phyloP scores from a whole-genome alignment of 2,329 filamentous ascomycete species.

The Microsporum canis region DNA sequence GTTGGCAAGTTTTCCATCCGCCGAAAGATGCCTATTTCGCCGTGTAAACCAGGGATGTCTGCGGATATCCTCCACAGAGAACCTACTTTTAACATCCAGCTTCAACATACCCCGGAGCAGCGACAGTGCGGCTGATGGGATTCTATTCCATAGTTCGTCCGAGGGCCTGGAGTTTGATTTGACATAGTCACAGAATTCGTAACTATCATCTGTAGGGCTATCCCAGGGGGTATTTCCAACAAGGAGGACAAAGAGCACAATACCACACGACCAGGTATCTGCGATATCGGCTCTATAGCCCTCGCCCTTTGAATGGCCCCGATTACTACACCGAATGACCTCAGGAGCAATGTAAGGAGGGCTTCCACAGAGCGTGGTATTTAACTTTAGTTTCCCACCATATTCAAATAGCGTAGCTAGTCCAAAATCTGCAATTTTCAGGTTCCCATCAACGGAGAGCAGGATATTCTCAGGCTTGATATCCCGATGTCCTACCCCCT shows the following conservation, averaged over 20 bases:
- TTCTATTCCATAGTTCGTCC: slow-evolving; percentile 72
- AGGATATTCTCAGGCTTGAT: slow-evolving; percentile 94
- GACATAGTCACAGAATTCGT: slow-evolving; percentile 83
- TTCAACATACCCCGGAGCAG: slow-evolving; percentile 89
- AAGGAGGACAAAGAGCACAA: slow-evolving; percentile 91
- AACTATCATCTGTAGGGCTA: slow-evolving; percentile 72
- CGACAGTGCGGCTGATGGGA: slow-evolving; percentile 64
- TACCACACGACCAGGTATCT: slow-evolving; percentile 95
- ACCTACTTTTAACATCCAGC: slow-evolving; percentile 61
- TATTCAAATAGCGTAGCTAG: slow-evolving; percentile 89
- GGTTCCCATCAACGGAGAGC: slow-evolving; percentile 66
- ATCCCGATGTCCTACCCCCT: slow-evolving; percentile 85
- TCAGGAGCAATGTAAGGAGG: slow-evolving; percentile 97
- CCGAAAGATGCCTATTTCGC: slow-evolving; percentile 61
- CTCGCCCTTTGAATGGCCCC: slow-evolving; percentile 37
- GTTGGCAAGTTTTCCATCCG: slow-evolving; percentile 64
- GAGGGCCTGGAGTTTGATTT: slow-evolving; percentile 66
- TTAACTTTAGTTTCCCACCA: slow-evolving; percentile 69
- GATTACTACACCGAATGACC: slow-evolving; percentile 50
- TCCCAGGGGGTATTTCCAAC: slow-evolving; percentile 98
- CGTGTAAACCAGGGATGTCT: slow-evolving; percentile 92
- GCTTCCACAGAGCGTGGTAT: slow-evolving; percentile 83
- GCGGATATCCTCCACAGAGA: slow-evolving; percentile 75
- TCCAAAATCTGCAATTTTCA: slow-evolving; percentile 95
- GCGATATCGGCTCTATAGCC: slow-evolving; percentile 58